Conservation (phyloP, 2,329 filamentous ascomycete species). For the Colletotrichum camelliae region DNA sequence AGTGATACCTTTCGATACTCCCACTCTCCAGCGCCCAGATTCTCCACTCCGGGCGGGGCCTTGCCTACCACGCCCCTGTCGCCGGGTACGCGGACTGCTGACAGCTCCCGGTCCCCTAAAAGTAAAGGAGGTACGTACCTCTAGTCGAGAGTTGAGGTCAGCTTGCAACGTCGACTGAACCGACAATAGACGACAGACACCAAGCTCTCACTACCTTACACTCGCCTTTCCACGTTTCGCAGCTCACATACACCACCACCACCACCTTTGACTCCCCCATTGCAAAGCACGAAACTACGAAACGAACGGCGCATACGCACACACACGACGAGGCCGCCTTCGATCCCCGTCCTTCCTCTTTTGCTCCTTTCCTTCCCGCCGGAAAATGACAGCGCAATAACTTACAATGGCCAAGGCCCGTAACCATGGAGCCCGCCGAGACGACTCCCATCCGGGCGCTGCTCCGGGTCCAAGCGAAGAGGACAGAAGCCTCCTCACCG, state of each 20-base stretch:
- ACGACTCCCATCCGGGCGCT: conserved; percentile 19
- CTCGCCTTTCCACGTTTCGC: background rate
- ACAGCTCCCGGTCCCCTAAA: conserved; percentile 14
- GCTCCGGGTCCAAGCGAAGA: conserved; percentile 22
- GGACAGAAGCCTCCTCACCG: conserved; percentile 27
- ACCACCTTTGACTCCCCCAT: background rate
- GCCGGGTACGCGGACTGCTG: conserved; percentile 8
- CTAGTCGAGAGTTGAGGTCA: background rate
- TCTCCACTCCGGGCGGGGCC: background rate
- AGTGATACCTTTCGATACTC: background rate
- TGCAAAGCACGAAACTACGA: background rate
- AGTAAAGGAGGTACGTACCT: conserved; percentile 4
- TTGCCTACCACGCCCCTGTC: background rate
- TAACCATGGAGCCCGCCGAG: conserved; percentile 20
- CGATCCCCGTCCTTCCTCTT: background rate
- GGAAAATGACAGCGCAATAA: conserved; percentile 25
- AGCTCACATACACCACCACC: background rate
- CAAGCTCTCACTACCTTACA: background rate
- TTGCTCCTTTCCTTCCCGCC: background rate
- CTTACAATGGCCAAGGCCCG: conserved; percentile 25
- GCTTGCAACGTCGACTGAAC: conserved; percentile 20
- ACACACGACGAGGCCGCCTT: background rate
- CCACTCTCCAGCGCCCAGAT: background rate
- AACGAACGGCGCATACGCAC: background rate
- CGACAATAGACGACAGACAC: background rate